These are phyloP conservation scores for Colletotrichum liriopes DNA, from an alignment of 2,329 filamentous ascomycete genomes.

Conservation along the genomic window DNA sequence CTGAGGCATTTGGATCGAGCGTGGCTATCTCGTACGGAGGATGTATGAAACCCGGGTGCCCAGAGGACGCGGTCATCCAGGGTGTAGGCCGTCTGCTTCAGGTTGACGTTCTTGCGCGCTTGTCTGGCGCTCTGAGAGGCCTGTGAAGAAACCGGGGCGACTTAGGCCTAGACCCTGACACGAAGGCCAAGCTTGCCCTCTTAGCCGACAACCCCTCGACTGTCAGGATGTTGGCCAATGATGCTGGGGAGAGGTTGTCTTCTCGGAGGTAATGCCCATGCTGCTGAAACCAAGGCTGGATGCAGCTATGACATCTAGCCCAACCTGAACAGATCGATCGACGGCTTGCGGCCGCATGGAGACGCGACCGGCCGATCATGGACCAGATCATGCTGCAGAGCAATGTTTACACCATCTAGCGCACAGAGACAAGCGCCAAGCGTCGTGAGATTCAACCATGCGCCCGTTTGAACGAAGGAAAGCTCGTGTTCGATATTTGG, in stretches of 20 bases:
- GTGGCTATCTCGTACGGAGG: neutral
- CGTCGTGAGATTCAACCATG: neutral
- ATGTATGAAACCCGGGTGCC: neutral
- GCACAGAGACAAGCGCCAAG: neutral
- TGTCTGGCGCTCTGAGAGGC: constrained; percentile 11
- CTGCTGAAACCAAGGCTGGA: constrained; percentile 36
- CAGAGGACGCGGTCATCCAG: constrained; percentile 16
- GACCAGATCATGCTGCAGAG: neutral
- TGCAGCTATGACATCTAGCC: constrained; percentile 16
- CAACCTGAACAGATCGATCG: constrained; percentile 28
- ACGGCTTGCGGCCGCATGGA: constrained; percentile 17
- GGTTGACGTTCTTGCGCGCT: neutral
- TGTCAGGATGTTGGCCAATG: constrained; percentile 13
- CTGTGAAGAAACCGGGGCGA: neutral
- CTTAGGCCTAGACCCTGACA: constrained; percentile 7
- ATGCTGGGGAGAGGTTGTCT: neutral
- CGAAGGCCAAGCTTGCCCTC: neutral
- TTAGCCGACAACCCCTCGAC: neutral
- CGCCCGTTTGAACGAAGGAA: neutral
- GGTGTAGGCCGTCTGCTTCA: neutral
- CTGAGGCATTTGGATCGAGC: neutral
- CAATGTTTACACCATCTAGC: neutral
- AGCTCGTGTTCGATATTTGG: constrained; percentile 21
- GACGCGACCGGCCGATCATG: constrained; percentile 24
- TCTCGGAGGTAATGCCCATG: neutral